Base-by-base conservation (phyloP, 2,329 filamentous ascomycete species). In the Paraphoma chrysanthemicola region DNA sequence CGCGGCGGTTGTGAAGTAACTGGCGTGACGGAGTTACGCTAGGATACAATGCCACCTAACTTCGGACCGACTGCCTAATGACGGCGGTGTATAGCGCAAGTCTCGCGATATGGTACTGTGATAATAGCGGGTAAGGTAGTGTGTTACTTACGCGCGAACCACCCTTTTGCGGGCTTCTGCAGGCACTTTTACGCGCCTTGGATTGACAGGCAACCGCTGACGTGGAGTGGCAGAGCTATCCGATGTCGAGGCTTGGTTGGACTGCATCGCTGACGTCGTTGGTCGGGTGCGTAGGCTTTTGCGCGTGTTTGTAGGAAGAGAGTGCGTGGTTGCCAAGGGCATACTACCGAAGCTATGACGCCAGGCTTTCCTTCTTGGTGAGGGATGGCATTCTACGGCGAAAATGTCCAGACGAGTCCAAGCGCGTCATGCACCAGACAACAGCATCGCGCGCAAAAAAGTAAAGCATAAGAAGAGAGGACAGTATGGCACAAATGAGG, bases 81-180 rank as follows among this genome's bases (percentile, higher is more conserved):
- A 31, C 31, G 17, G n/a, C 0, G 6, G 18, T 30, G 28, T 29
- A 18, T 45, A 18, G 18, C 18, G 44, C 45, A 18, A 29, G 18
- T 42, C n/a, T n/a, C 11, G 8, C 14, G 16, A 4, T 11, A 11
- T 8, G 5, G 10, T 8, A 14, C 16, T 17, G 8, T 4, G 39
- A 16, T 17, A 9, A 10, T 14, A 17, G 8, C 10, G 31, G 12
- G 17, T 14, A 36, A 14, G 41, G 39, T 42, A 46, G 41, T 50
- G 50, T 30, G 33, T n/a, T 38, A 61, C 64, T 59, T 59, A 69
- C 66, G 66, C 66, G 54, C 63, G 52, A 28, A 60, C 58, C 31
- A 67, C 66, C 46, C 64, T 63, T 50, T 67, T 69, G 42, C 66
- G 58, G 44, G 62, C 53, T 38, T 64, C 60, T n/a, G 60, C 60